Evolutionary conservation across 2,329 filamentous ascomycete species (phyloP).

Genomic region (Grosmannia clavigera): DNA sequence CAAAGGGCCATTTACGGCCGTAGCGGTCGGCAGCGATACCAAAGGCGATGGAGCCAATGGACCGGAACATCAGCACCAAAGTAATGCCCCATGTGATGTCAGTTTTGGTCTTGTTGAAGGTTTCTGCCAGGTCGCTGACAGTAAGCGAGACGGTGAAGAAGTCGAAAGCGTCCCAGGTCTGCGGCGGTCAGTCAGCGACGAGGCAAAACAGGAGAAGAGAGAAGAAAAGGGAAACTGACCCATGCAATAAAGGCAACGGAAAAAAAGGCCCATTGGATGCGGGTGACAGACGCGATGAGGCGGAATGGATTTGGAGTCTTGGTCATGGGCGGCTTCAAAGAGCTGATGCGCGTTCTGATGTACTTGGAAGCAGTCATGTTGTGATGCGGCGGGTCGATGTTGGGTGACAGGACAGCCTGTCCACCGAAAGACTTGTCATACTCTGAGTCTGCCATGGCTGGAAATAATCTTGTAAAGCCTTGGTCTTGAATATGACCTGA

Average conservation of each 20-base stretch:
- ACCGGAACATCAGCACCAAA: constrained; percentile 61
- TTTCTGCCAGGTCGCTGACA: constrained; percentile 52
- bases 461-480: no score
- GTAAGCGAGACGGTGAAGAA: constrained; percentile 74
- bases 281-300: constrained; percentile 50
- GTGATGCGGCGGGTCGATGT: constrained; percentile 28
- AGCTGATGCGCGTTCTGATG: constrained; percentile 36
- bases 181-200: not conserved
- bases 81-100: constrained; percentile 65
- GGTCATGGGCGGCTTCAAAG: constrained; percentile 36
- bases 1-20: constrained; percentile 76
- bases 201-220: not conserved
- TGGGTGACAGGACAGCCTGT: not conserved
- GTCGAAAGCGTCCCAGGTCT: constrained; percentile 67
- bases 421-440: not conserved
- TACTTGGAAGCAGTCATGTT: constrained; percentile 38
- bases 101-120: constrained; percentile 42
- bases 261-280: constrained; percentile 63
- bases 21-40: constrained; percentile 68
- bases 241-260: constrained; percentile 62
- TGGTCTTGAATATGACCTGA: not conserved
- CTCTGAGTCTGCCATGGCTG: not conserved
- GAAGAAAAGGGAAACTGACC: constrained; percentile 19
- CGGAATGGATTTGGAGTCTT: constrained; percentile 62
- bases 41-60: constrained; percentile 63